Percentiles rank a stretch among this genome's conserved stretches.
phyloP scores from a whole-genome alignment of 2,329 filamentous ascomycete genomes.

The Chlorencoelia australis region DNA sequence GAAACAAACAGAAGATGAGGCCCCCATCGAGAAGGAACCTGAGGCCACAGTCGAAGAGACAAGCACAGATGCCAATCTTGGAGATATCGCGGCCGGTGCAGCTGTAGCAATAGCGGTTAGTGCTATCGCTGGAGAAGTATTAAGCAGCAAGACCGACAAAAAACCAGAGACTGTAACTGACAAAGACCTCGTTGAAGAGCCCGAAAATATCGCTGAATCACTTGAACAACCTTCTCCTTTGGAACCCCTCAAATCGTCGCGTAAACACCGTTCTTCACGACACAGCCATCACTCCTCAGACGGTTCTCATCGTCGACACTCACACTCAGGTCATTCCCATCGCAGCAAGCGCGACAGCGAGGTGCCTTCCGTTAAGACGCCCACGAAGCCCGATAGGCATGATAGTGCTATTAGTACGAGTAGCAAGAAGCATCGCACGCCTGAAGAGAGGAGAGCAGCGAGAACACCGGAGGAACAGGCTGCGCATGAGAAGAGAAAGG shows the following conservation, averaged over 20 bases:
- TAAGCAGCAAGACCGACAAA: no score
- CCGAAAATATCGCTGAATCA: no score
- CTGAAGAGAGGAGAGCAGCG: slow-evolving; percentile 16
- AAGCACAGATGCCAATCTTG: no score
- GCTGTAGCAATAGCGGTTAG: no score
- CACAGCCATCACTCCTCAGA: no score
- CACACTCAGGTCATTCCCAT: not conserved
- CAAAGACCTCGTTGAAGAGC: slow-evolving; percentile 18
- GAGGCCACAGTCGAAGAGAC: not conserved
- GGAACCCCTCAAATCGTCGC: no score
- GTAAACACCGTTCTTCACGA: no score
- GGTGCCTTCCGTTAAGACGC: slow-evolving; percentile 1
- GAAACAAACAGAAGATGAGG: no score
- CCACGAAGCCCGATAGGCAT: slow-evolving; percentile 13
- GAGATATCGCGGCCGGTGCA: no score
- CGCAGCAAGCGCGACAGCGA: not conserved
- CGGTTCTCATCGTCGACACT: slow-evolving; percentile 1
- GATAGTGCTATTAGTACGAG: slow-evolving; percentile 24
- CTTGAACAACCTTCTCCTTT: no score
- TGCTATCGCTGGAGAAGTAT: no score
- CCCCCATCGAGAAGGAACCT: not conserved
- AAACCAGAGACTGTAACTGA: slow-evolving; percentile 10
- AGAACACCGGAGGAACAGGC: slow-evolving; percentile 24
- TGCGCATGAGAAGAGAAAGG: slow-evolving; percentile 24
- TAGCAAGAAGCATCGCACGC: slow-evolving; percentile 9